phyloP scores from a whole-genome alignment of 768 basidiomycete species.

The Amanita rimosa region DNA sequence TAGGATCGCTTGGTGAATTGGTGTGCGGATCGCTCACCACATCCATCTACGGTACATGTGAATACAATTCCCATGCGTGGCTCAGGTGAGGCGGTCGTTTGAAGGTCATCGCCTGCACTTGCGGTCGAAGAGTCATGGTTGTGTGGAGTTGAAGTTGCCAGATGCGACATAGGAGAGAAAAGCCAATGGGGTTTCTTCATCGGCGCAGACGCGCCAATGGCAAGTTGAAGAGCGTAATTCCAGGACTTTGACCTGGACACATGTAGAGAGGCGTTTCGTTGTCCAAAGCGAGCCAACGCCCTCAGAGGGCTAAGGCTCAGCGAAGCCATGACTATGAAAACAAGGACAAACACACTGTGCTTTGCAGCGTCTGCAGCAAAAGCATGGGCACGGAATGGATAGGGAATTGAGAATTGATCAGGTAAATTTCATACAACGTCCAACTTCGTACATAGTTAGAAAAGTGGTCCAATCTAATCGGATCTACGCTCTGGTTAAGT shows the following conservation, averaged over 20 bases:
- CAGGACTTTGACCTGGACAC: neutral
- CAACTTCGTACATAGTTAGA: no score
- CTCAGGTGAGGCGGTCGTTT: neutral
- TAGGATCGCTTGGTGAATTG: slow-evolving; percentile 82
- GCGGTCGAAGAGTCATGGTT: neutral
- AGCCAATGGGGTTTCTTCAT: neutral
- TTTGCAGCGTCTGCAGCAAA: no score
- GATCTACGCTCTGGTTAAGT: no score
- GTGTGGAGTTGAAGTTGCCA: neutral
- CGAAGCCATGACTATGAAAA: neutral
- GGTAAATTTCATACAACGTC: no score
- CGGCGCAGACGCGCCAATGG: no score
- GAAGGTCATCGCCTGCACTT: neutral
- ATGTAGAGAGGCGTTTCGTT: neutral
- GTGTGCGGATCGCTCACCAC: slow-evolving; percentile 73
- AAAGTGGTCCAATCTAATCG: neutral
- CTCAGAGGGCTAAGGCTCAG: neutral
- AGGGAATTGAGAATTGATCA: no score
- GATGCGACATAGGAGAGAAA: neutral
- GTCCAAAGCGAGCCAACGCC: neutral
- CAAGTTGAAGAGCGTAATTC: neutral
- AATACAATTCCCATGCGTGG: slow-evolving; percentile 49
- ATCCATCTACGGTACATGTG: slow-evolving; percentile 72
- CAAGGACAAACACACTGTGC: neutral
- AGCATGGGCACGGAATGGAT: no score